Evolutionary conservation across 306 rosid species (phyloP).

Genomic region (Vigna hirtella): DNA sequence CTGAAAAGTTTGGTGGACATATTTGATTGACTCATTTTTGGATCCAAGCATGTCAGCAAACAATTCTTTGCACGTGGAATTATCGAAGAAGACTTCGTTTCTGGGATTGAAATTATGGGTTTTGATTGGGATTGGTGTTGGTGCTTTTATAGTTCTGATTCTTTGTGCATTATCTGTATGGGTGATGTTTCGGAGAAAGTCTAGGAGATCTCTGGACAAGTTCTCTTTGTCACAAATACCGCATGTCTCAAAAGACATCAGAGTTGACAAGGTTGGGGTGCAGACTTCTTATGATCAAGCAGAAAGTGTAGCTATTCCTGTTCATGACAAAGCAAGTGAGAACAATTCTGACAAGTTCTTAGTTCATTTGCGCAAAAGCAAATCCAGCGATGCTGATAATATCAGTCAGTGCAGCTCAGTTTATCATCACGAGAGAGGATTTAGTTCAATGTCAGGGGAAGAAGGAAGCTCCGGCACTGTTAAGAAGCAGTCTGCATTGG

Average conservation of each 20-base stretch:
- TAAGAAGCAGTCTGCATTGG: conserved; percentile 63
- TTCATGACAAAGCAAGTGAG: conserved; percentile 64
- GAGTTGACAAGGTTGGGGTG: conserved; percentile 78
- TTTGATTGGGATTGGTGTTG: conserved; percentile 80
- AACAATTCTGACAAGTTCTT: conserved; percentile 74
- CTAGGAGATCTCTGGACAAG: conserved; percentile 71
- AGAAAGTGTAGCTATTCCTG: conserved; percentile 60
- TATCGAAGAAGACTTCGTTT: conserved; percentile 72
- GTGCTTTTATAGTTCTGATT: conserved; percentile 78
- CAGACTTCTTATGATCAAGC: conserved; percentile 61
- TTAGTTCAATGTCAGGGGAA: conserved; percentile 81
- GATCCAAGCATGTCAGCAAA: conserved; percentile 60
- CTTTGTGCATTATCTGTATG: conserved; percentile 79
- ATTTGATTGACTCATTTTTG: conserved; percentile 47
- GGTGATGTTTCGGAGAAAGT: conserved; percentile 78
- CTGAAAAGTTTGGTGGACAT: conserved; percentile 47
- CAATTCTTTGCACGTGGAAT: conserved; percentile 62
- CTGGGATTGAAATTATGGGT: conserved; percentile 88
- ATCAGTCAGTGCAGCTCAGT: conserved; percentile 83
- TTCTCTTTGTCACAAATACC: conserved; percentile 78
- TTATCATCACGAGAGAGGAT: conserved; percentile 80
- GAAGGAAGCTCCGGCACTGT: conserved; percentile 81
- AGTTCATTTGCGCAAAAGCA: conserved; percentile 73
- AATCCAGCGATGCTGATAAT: conserved; percentile 74
- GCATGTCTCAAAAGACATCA: conserved; percentile 78